These are phyloP conservation scores for Mortierella sp. DNA, from an alignment of 371 early-diverging fungal species.

Conservation along the genomic window DNA sequence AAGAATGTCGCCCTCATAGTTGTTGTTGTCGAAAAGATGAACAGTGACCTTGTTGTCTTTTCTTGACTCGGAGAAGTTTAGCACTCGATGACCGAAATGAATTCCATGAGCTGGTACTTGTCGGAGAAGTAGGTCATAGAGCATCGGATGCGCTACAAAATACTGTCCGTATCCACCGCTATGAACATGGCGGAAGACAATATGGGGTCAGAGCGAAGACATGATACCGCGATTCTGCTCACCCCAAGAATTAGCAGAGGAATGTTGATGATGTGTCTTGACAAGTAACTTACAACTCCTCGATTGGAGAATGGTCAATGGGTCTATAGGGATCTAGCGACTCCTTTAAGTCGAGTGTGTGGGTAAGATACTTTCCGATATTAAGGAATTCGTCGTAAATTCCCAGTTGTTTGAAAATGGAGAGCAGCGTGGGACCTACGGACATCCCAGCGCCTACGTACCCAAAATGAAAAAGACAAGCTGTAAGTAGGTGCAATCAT, in stretches of 20 bases:
- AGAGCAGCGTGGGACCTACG: neutral
- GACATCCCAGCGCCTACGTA: neutral
- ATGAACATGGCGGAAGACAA: neutral
- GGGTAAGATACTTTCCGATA: neutral
- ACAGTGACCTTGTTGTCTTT: neutral
- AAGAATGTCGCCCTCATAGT: slow-evolving; percentile 6
- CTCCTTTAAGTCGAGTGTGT: neutral
- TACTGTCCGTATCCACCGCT: neutral
- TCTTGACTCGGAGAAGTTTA: neutral
- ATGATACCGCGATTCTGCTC: too few relatives aligned
- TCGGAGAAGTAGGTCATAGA: neutral
- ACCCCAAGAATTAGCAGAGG: neutral
- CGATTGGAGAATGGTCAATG: neutral
- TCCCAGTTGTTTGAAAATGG: neutral
- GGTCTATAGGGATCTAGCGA: neutral
- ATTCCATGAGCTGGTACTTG: slow-evolving; percentile 15
- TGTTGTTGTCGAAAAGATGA: neutral
- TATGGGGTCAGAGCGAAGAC: neutral
- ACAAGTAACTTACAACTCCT: neutral
- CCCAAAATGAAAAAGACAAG: neutral
- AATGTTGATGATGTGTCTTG: neutral
- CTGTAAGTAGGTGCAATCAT: neutral
- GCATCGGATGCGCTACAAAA: neutral
- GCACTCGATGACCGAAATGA: slow-evolving; percentile 8
- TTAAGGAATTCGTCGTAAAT: neutral